Conservation (phyloP, 2,329 filamentous ascomycete genomes). For the Beauveria australis region DNA sequence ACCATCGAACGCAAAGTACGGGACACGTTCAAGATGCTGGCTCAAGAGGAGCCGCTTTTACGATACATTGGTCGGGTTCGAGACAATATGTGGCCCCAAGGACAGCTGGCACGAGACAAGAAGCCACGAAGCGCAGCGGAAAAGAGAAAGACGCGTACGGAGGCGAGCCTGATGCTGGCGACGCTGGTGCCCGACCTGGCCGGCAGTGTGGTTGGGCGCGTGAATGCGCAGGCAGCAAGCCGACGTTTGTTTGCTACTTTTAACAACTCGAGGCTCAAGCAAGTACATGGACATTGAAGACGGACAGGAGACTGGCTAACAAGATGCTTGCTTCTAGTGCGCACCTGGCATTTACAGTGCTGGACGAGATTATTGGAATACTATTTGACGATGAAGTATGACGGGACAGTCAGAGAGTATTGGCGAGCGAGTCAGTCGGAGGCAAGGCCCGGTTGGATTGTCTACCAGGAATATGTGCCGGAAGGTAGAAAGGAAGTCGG, state of each 20-base stretch:
- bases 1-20: slow-evolving; percentile 94
- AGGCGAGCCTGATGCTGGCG: slow-evolving; percentile 81
- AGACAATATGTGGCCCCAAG: slow-evolving; percentile 75
- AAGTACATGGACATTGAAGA: slow-evolving; percentile 29
- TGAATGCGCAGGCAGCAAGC: slow-evolving; percentile 85
- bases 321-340: slow-evolving; percentile 33
- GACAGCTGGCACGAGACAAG: slow-evolving; percentile 41
- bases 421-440: neutral
- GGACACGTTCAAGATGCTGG: slow-evolving; percentile 65
- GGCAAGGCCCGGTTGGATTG: neutral
- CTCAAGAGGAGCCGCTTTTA: slow-evolving; percentile 71
- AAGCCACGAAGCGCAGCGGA: slow-evolving; percentile 58
- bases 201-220: slow-evolving; percentile 83
- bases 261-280: slow-evolving; percentile 89
- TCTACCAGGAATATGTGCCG: neutral
- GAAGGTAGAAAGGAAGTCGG: neutral
- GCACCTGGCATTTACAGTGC: slow-evolving; percentile 60
- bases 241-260: slow-evolving; percentile 82
- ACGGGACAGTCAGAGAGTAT: neutral
- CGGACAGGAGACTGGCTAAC: slow-evolving; percentile 12
- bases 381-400: slow-evolving; percentile 43
- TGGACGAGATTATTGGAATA: slow-evolving; percentile 62
- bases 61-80: slow-evolving; percentile 67
- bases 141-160: slow-evolving; percentile 71
- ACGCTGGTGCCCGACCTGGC: slow-evolving; percentile 87